Evolutionary conservation across 768 basidiomycete genomes (phyloP).

Genomic region (Paxillus ammoniavirescens): DNA sequence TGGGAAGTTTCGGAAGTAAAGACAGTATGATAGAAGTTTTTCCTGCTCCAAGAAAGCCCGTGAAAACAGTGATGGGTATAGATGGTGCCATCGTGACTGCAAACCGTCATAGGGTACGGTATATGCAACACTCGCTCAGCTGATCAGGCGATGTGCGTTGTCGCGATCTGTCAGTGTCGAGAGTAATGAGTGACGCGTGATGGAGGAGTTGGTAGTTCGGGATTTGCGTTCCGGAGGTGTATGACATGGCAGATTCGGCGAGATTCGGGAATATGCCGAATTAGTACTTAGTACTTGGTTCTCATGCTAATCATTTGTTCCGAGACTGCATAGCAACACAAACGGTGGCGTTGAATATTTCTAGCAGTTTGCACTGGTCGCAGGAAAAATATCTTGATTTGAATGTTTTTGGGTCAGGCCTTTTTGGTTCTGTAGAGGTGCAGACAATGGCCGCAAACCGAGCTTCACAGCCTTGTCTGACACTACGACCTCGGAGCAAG

Average conservation of each 20-base stretch:
- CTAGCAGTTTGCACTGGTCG: background rate
- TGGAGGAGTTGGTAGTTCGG: no score
- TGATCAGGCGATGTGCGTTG: no score
- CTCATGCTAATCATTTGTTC: slow-evolving; percentile 15
- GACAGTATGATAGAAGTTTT: slow-evolving; percentile 83
- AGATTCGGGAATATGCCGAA: no score
- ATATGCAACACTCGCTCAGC: background rate
- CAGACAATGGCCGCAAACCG: no score
- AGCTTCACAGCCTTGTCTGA: no score
- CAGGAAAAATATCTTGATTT: background rate
- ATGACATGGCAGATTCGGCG: no score
- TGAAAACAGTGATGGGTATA: slow-evolving; percentile 89
- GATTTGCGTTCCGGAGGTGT: no score
- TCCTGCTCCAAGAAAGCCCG: slow-evolving; percentile 87
- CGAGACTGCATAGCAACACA: slow-evolving; percentile 8
- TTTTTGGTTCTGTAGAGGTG: background rate
- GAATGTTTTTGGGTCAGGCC: background rate
- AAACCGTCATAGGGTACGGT: no score
- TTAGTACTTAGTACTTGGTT: background rate
- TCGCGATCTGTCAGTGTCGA: no score
- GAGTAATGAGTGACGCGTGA: no score
- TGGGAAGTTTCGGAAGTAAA: slow-evolving; percentile 76
- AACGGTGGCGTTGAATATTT: slow-evolving; percentile 6
- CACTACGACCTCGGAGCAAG: no score
- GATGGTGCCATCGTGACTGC: slow-evolving; percentile 8